Percentiles rank a stretch among this genome's conserved stretches.
These are phyloP conservation scores for Phylloporus sp. DNA, from an alignment of 768 basidiomycete genomes.

Conservation along the genomic window DNA sequence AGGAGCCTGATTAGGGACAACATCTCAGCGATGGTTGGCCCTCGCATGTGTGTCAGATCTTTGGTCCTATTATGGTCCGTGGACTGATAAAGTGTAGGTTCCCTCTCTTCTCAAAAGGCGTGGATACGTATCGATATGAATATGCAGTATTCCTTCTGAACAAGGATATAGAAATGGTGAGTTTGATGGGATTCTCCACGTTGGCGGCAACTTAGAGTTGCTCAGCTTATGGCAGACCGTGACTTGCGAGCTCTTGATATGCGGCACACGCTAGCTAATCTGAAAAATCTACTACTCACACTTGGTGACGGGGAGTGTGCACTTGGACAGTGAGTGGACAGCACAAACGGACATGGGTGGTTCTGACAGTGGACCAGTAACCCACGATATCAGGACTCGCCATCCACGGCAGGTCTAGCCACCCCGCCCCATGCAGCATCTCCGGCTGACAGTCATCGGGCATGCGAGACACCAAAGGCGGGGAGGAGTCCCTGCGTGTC, in stretches of 20 bases:
- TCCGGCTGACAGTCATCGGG: conserved; percentile 6
- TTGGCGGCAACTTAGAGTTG: conserved; percentile 1
- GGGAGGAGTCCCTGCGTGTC: conserved; percentile 14
- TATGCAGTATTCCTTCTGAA: conserved; percentile 96
- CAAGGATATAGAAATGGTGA: conserved; percentile 93
- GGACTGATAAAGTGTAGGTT: conserved; percentile 55
- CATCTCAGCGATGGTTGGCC: conserved; percentile 93
- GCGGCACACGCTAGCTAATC: conserved; percentile 93
- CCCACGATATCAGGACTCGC: conserved; percentile 18
- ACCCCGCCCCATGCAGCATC: conserved; percentile 22
- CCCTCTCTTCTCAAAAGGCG: conserved; percentile 90
- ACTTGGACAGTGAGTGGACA: conserved; percentile 40
- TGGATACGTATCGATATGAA: conserved; percentile 95
- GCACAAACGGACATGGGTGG: not conserved
- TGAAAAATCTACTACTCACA: conserved; percentile 89
- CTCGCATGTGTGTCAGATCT: conserved; percentile 70
- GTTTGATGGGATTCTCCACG: not conserved
- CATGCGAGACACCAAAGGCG: conserved; percentile 28
- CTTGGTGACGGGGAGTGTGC: conserved; percentile 67
- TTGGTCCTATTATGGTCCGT: not conserved
- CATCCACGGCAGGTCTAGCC: conserved; percentile 18
- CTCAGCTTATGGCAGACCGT: conserved; percentile 87
- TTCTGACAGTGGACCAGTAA: conserved; percentile 14
- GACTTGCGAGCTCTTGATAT: conserved; percentile 87
- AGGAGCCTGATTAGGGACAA: conserved; percentile 88